Conservation (phyloP, 495 filamentous ascomycete genomes). For the Lindgomyces ingoldianus region DNA sequence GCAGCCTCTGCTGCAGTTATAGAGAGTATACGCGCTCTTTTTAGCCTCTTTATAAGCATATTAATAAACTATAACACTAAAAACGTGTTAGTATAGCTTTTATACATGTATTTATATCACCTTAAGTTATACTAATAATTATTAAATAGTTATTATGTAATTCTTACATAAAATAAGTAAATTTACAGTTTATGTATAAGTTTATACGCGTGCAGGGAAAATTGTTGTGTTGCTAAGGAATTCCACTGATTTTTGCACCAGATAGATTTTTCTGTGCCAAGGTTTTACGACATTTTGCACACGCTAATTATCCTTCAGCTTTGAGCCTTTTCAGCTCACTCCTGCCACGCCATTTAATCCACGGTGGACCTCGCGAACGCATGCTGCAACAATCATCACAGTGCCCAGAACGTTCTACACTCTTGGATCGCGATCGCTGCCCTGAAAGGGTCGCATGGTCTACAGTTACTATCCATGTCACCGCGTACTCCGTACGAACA, state of each 20-base stretch:
- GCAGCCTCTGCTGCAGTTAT: background rate
- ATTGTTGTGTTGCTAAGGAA: no score
- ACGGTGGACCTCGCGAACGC: constrained; percentile 11
- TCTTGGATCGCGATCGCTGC: constrained; percentile 8
- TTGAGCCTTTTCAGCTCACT: constrained; percentile 14
- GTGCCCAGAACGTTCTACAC: constrained; percentile 7
- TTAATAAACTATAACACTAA: background rate
- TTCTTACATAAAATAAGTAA: no score
- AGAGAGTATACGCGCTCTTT: background rate
- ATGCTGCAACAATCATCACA: constrained; percentile 13
- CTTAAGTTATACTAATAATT: background rate
- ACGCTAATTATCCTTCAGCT: background rate
- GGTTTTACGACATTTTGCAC: no score
- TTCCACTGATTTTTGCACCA: no score
- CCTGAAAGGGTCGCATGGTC: constrained; percentile 9
- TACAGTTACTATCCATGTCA: constrained; percentile 12
- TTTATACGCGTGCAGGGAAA: no score
- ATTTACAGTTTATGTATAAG: no score
- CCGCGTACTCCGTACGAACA: constrained; percentile 10
- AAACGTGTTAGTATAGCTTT: background rate
- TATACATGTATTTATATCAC: background rate
- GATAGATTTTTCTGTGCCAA: no score
- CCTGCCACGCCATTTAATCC: constrained; percentile 13
- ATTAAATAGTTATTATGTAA: background rate
- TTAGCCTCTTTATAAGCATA: background rate